phyloP scores from a whole-genome alignment of 2,329 filamentous ascomycete species.

The Xenosphaeropsis pyriputrescens region DNA sequence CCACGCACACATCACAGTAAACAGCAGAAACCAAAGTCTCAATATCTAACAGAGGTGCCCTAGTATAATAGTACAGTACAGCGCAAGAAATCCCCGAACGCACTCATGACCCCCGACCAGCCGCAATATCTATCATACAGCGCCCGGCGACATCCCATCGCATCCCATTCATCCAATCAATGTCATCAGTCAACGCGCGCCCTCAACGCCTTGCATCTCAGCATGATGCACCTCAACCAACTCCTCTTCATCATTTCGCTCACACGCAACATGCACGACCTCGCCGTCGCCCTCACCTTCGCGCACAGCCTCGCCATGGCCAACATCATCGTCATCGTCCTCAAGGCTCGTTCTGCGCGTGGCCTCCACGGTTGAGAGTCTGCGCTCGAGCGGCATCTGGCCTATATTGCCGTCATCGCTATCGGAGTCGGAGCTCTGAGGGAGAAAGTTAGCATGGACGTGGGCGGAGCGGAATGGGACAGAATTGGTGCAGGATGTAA shows the following conservation, averaged over 20 bases:
- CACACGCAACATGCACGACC: conserved; percentile 10
- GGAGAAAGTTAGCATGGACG: conserved; percentile 9
- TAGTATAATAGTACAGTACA: no score
- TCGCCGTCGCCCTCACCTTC: conserved; percentile 9
- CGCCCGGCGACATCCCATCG: no score
- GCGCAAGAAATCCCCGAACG: no score
- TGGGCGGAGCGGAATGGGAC: conserved; percentile 4
- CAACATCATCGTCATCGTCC: conserved; percentile 14
- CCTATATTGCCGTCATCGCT: conserved; percentile 9
- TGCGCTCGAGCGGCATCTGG: conserved; percentile 6
- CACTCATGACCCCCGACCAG: no score
- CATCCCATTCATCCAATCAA: no score
- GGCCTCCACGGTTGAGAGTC: conserved; percentile 17
- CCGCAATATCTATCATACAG: no score
- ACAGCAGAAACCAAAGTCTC: no score
- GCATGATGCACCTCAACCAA: conserved; percentile 13
- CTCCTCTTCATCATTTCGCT: conserved; percentile 10
- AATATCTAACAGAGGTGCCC: no score
- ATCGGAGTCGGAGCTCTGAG: conserved; percentile 11
- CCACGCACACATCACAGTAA: no score
- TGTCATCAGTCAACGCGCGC: neutral
- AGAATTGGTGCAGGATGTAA: no score
- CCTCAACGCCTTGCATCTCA: conserved; percentile 7
- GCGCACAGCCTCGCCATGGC: conserved; percentile 13
- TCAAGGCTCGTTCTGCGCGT: conserved; percentile 18